Evolutionary conservation across 2,329 filamentous ascomycete species (phyloP), one percentile per base, ranked within the genome.

Genomic region (Exophiala sp.): DNA sequence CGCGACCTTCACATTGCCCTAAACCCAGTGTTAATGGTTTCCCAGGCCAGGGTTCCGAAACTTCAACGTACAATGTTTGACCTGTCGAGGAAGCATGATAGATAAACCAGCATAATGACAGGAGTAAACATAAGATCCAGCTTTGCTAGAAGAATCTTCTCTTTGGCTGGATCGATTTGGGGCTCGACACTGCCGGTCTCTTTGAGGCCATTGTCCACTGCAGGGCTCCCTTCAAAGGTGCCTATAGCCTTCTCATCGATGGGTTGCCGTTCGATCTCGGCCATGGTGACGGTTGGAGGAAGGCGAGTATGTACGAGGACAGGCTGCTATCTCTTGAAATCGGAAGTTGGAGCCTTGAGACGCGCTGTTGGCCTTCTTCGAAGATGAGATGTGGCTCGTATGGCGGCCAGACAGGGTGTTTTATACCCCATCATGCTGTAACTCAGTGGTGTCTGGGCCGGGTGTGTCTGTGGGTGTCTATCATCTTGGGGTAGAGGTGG

Each of bases 41-140:
- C n/a, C n/a, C n/a, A n/a, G n/a, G n/a, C n/a, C n/a, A n/a, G n/a
- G n/a, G n/a, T n/a, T n/a, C n/a, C 34, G 18, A 8, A 13, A n/a
- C 22, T 14, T 43, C 11, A 14, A 16, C 73, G 14, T 46, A 53
- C 73, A 32, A 79, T 78, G 56, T 77, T 78, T 16, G 69, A 68
- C 46, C 78, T 70, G 62, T 82, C 79, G 34, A 80, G 65, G 58
- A 77, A 79, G 53, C 73, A 77, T 2, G 71, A 69, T 16, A 81
- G 59, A 53, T 79, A 81, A 3, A 79, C 69, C 40, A 78, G 62
- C 70, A 77, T 78, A 50, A 80, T 74, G 47, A 79, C 71, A 0
- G 74, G 75, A 3, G 72, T 69, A 43, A 78, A 71, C 2, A 67
- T 68, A 2, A 70, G 38, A 47, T 78, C 75, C 9, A 78, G 63